These are phyloP conservation scores for Penicillium digitatum DNA, from an alignment of 2,329 filamentous ascomycete genomes.

Conservation along the genomic window DNA sequence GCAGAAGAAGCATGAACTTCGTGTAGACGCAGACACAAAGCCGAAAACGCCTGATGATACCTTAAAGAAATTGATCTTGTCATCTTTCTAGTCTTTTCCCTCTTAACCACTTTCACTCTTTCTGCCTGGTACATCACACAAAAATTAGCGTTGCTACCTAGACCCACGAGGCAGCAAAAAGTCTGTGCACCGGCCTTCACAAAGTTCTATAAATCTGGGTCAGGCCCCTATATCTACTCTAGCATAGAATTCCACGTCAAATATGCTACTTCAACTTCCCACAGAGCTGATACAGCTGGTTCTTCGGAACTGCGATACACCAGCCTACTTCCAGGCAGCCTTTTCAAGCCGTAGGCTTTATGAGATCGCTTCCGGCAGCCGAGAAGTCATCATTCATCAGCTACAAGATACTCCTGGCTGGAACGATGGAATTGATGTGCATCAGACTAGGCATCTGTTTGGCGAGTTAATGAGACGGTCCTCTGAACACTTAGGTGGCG, in stretches of 20 bases:
- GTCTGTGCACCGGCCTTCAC: not conserved
- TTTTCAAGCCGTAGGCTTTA: constrained; percentile 37
- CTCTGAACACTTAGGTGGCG: constrained; percentile 34
- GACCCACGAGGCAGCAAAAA: not conserved
- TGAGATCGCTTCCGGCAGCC: constrained; percentile 32
- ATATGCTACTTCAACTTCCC: constrained; percentile 27
- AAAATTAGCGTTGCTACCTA: not conserved
- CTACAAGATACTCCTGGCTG: constrained; percentile 35
- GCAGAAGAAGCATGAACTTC: not conserved
- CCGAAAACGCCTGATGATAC: not conserved
- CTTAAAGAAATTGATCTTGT: not conserved
- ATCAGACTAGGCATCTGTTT: constrained; percentile 30
- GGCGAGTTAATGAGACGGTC: constrained; percentile 30
- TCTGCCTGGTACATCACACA: not conserved
- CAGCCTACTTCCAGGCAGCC: constrained; percentile 38
- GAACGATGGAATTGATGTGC: constrained; percentile 16
- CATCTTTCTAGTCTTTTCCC: not conserved
- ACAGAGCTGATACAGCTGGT: constrained; percentile 40
- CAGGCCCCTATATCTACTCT: not conserved
- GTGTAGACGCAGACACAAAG: not conserved
- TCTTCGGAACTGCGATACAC: constrained; percentile 32
- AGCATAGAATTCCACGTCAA: not conserved
- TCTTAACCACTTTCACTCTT: not conserved
- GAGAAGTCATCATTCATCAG: constrained; percentile 38
- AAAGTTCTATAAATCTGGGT: not conserved